These are phyloP conservation scores for Sclerotinia trifoliorum DNA, from an alignment of 2,329 filamentous ascomycete genomes.

Conservation along the genomic window DNA sequence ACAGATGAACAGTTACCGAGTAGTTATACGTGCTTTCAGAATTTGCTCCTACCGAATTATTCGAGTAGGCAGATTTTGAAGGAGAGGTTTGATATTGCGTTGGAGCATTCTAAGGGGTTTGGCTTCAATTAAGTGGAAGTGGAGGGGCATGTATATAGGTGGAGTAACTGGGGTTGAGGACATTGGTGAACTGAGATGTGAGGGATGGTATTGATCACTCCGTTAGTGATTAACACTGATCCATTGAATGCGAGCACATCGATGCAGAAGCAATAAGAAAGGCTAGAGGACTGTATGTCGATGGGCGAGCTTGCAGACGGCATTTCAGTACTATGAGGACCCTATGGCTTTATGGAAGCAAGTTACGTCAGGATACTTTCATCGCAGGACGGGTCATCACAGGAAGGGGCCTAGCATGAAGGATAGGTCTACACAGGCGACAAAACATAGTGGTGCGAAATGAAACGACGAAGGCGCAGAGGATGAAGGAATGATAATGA, in stretches of 20 bases:
- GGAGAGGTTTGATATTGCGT: constrained; percentile 76
- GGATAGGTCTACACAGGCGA: not conserved
- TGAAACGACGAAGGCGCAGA: no score
- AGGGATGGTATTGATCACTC: not conserved
- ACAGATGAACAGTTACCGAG: constrained; percentile 70
- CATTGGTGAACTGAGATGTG: not conserved
- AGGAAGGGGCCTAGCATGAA: constrained; percentile 61
- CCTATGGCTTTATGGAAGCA: constrained; percentile 75
- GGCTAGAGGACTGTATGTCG: constrained; percentile 39
- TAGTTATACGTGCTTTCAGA: constrained; percentile 91
- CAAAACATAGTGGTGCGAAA: not conserved
- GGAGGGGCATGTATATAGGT: not conserved
- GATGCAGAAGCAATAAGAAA: constrained; percentile 35
- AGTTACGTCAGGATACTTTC: constrained; percentile 75
- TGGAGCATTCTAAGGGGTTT: constrained; percentile 87
- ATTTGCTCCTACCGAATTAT: constrained; percentile 82
- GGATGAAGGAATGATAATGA: not conserved
- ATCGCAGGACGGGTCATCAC: constrained; percentile 76
- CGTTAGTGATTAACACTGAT: not conserved
- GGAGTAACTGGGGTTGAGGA: not conserved
- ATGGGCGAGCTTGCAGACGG: constrained; percentile 63
- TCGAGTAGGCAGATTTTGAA: constrained; percentile 65
- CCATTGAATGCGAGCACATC: not conserved
- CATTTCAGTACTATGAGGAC: constrained; percentile 68
- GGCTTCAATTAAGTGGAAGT: constrained; percentile 62